Percentiles rank a stretch among this genome's conserved stretches.
These are phyloP conservation scores for Streptanthus diversifolius DNA, from an alignment of 345 rosid genomes.

Conservation along the genomic window DNA sequence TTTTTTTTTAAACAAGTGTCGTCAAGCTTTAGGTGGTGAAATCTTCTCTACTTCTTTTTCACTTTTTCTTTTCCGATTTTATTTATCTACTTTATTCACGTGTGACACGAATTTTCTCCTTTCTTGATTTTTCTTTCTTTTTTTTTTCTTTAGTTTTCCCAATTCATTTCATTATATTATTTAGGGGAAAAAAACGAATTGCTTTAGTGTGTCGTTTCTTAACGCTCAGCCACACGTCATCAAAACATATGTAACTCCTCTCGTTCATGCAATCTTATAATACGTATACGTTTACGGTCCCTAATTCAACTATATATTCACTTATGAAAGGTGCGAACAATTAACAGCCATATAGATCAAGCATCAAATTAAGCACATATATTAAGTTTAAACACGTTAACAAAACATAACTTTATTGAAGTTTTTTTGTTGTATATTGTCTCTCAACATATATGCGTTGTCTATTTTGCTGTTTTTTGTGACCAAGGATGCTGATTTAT, in stretches of 20 bases:
- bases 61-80: conserved; percentile 21
- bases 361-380: neutral
- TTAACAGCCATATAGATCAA: neutral
- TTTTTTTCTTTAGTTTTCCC: neutral
- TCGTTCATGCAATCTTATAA: neutral
- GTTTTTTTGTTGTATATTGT: neutral
- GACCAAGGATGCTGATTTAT: neutral
- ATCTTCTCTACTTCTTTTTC: conserved; percentile 25
- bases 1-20: conserved; percentile 7
- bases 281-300: neutral
- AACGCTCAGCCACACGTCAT: conserved; percentile 33
- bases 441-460: neutral
- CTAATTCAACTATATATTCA: neutral
- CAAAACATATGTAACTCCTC: neutral
- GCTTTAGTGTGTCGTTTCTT: conserved; percentile 23
- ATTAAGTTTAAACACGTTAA: neutral
- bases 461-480: neutral
- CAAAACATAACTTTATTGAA: neutral
- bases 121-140: conserved; percentile 17
- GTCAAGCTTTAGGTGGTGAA: conserved; percentile 30
- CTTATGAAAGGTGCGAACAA: neutral
- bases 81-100: conserved; percentile 44
- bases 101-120: conserved; percentile 37
- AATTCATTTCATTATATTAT: conserved; percentile 30
- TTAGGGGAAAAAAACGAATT: neutral